These are phyloP conservation scores for Russula brevipes DNA, from an alignment of 768 basidiomycete species.

Conservation along the genomic window DNA sequence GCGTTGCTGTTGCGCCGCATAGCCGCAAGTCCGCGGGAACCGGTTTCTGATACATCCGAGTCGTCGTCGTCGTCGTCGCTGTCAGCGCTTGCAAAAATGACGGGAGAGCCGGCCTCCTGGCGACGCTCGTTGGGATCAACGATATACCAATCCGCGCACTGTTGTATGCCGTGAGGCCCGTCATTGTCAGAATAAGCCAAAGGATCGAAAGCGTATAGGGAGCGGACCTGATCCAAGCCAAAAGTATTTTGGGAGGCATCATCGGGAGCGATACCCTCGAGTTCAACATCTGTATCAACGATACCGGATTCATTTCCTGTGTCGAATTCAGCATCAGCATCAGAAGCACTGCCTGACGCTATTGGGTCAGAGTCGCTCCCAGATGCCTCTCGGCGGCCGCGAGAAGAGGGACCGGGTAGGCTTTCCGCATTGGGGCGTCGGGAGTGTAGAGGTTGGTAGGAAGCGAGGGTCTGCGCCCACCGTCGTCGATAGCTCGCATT, in stretches of 20 bases:
- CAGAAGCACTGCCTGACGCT: slow-evolving; percentile 8
- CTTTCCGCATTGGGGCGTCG: slow-evolving; percentile 6
- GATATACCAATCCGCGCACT: slow-evolving; percentile 18
- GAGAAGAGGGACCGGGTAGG: neutral
- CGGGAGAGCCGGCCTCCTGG: slow-evolving; percentile 17
- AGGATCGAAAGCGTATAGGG: neutral
- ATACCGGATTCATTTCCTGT: slow-evolving; percentile 16
- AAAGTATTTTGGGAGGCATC: slow-evolving; percentile 9
- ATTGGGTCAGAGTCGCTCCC: slow-evolving; percentile 16
- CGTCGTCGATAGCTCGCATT: slow-evolving; percentile 43
- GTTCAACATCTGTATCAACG: slow-evolving; percentile 24
- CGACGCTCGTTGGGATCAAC: slow-evolving; percentile 18
- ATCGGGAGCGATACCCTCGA: slow-evolving; percentile 14
- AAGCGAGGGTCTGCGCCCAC: slow-evolving; percentile 38
- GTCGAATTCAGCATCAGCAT: slow-evolving; percentile 18
- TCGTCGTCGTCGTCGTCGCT: slow-evolving; percentile 16
- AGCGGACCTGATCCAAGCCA: slow-evolving; percentile 12
- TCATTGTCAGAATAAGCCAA: slow-evolving; percentile 11
- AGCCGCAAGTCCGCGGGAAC: slow-evolving; percentile 9
- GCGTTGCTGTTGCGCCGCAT: slow-evolving; percentile 20
- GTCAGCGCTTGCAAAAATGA: slow-evolving; percentile 12
- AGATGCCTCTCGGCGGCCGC: slow-evolving; percentile 4
- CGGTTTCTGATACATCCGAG: slow-evolving; percentile 18
- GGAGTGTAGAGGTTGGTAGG: slow-evolving; percentile 33
- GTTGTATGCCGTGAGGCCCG: neutral